phyloP scores from a whole-genome alignment of 768 basidiomycete species.

The Sarcomyxa edulis region DNA sequence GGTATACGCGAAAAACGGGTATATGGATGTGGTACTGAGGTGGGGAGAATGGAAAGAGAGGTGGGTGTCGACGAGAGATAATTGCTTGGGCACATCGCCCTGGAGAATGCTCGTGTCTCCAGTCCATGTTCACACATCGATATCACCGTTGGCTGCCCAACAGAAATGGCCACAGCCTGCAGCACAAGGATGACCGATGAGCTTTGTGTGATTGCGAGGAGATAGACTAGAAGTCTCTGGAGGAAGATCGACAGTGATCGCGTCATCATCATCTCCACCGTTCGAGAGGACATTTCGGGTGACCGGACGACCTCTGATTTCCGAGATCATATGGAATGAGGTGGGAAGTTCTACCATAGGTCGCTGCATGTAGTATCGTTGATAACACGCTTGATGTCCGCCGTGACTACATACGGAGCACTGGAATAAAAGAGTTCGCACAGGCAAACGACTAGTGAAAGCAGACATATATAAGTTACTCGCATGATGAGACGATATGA shows the following conservation, averaged over 20 bases:
- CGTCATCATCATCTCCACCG: slow-evolving; percentile 20
- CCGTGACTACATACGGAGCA: slow-evolving; percentile 78
- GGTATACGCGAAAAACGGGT: no score
- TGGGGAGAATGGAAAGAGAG: no score
- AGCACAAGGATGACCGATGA: slow-evolving; percentile 64
- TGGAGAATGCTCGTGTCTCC: no score
- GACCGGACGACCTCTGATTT: background rate
- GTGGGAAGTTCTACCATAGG: slow-evolving; percentile 40
- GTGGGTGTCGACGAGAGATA: no score
- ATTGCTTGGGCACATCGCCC: no score
- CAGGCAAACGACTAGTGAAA: slow-evolving; percentile 62
- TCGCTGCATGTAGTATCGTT: slow-evolving; percentile 55
- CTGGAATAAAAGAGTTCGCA: slow-evolving; percentile 62
- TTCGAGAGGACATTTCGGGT: background rate
- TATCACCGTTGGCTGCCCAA: slow-evolving; percentile 45
- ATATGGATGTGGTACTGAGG: no score
- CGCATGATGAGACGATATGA: background rate
- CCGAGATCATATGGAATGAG: background rate
- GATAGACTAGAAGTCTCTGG: slow-evolving; percentile 14
- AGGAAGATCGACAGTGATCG: slow-evolving; percentile 14
- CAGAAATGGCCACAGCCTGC: slow-evolving; percentile 82
- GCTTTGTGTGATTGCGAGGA: slow-evolving; percentile 8
- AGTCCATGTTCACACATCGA: no score
- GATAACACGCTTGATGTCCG: slow-evolving; percentile 77
- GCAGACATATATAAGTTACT: background rate